Percentiles rank a stretch among this genome's conserved stretches.
Conservation (phyloP, 306 rosid species). For the Elaeagnus macrophylla region DNA sequence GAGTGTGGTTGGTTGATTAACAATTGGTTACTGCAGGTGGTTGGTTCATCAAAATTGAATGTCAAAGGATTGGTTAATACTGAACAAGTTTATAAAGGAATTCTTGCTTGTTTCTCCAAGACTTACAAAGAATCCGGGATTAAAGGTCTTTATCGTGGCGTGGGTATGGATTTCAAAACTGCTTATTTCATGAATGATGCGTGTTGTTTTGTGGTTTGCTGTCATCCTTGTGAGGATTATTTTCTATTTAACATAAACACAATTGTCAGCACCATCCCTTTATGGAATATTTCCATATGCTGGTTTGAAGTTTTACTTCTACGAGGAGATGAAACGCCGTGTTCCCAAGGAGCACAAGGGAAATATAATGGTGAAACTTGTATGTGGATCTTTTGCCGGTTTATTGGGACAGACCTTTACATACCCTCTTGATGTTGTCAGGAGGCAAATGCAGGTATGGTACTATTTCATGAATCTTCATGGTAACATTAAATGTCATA, state of each 20-base stretch:
- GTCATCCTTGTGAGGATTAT: slow-evolving; percentile 13
- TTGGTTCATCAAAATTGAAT: slow-evolving; percentile 46
- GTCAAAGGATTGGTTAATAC: slow-evolving; percentile 25
- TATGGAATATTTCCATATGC: slow-evolving; percentile 95
- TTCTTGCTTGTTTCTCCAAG: slow-evolving; percentile 67
- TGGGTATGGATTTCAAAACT: slow-evolving; percentile 49
- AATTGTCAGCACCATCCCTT: slow-evolving; percentile 73
- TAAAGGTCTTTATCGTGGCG: slow-evolving; percentile 88
- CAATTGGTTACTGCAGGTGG: slow-evolving; percentile 44
- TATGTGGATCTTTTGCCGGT: slow-evolving; percentile 95
- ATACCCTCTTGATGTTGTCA: slow-evolving; percentile 90
- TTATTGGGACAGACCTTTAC: slow-evolving; percentile 87
- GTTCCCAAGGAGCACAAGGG: slow-evolving; percentile 69
- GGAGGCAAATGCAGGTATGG: slow-evolving; percentile 97
- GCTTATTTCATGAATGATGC: slow-evolving; percentile 11
- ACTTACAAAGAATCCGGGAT: slow-evolving; percentile 69
- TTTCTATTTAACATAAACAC: slow-evolving; percentile 18
- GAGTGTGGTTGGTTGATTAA: neutral
- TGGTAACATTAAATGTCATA: slow-evolving; percentile 7
- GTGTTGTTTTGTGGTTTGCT: slow-evolving; percentile 23
- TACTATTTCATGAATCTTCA: slow-evolving; percentile 4
- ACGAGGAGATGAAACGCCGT: slow-evolving; percentile 83
- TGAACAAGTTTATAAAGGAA: slow-evolving; percentile 65
- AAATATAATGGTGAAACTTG: slow-evolving; percentile 63
- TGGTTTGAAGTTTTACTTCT: slow-evolving; percentile 92